phyloP scores from a whole-genome alignment of 2,329 filamentous ascomycete species.

The Fusarium neocosmosporiellum region DNA sequence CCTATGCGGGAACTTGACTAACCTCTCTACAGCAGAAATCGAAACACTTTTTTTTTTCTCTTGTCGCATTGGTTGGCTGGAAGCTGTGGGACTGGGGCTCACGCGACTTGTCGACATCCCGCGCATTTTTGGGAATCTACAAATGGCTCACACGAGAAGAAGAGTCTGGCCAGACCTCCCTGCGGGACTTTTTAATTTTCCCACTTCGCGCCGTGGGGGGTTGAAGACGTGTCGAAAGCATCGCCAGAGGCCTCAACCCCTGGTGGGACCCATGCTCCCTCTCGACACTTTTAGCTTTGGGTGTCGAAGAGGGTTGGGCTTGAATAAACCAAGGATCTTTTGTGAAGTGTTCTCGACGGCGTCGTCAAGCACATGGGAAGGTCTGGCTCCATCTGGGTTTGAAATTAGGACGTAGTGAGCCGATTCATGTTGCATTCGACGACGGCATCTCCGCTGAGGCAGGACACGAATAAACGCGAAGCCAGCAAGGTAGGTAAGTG shows the following conservation, averaged over 20 bases:
- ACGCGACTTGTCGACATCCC: not conserved
- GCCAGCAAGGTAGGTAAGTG: not conserved
- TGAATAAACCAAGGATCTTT: not conserved
- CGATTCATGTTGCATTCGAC: not conserved
- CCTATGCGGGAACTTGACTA: not conserved
- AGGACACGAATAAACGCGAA: not conserved
- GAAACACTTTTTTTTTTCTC: not conserved
- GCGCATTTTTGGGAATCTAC: not conserved
- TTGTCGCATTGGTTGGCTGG: not conserved
- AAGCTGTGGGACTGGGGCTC: not conserved
- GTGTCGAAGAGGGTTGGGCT: not conserved
- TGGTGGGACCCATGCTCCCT: slow-evolving; percentile 70
- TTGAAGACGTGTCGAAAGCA: slow-evolving; percentile 62
- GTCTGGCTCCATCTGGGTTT: slow-evolving; percentile 47
- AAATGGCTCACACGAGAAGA: slow-evolving; percentile 71
- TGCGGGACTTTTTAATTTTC: not conserved
- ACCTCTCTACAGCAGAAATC: not conserved
- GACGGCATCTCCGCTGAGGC: not conserved
- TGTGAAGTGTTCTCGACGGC: slow-evolving; percentile 73
- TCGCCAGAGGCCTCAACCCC: slow-evolving; percentile 68
- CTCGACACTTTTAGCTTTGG: slow-evolving; percentile 56
- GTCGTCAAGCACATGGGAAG: slow-evolving; percentile 57
- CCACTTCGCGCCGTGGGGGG: slow-evolving; percentile 5
- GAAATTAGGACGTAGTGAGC: slow-evolving; percentile 56
- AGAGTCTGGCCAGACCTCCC: slow-evolving; percentile 17